These are phyloP conservation scores for Drechslerella coelobrocha DNA, from an alignment of 2,329 filamentous ascomycete species.

Conservation along the genomic window DNA sequence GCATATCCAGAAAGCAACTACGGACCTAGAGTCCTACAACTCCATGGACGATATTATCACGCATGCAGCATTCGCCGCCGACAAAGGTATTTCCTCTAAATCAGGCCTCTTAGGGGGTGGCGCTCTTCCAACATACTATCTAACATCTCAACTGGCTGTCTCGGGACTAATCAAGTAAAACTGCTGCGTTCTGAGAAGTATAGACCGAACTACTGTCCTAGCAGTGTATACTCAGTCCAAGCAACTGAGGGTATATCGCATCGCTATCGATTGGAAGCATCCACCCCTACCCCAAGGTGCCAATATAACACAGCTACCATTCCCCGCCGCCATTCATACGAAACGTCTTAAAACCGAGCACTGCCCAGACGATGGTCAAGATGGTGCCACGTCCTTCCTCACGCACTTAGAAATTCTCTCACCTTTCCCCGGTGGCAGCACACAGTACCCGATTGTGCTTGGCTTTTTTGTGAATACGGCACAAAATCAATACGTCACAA, in stretches of 20 bases:
- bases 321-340: slow-evolving; percentile 49
- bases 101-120: background rate
- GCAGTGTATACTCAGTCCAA: slow-evolving; percentile 63
- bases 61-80: slow-evolving; percentile 76
- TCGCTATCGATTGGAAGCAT: slow-evolving; percentile 76
- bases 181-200: slow-evolving; percentile 26
- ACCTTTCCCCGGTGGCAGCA: slow-evolving; percentile 67
- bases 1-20: slow-evolving; percentile 73
- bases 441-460: slow-evolving; percentile 68
- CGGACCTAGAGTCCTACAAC: slow-evolving; percentile 76
- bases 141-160: background rate
- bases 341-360: slow-evolving; percentile 53
- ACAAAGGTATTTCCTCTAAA: slow-evolving; percentile 67
- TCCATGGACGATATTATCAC: slow-evolving; percentile 78
- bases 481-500: slow-evolving; percentile 70
- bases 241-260: slow-evolving; percentile 75
- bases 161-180: slow-evolving; percentile 21
- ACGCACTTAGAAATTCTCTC: slow-evolving; percentile 79
- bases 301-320: slow-evolving; percentile 49
- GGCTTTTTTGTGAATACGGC: slow-evolving; percentile 66
- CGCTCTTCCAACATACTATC: background rate
- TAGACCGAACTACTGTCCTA: slow-evolving; percentile 51
- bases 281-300: slow-evolving; percentile 52
- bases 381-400: slow-evolving; percentile 67
- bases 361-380: slow-evolving; percentile 58